Evolutionary conservation across 805 yeast species (phyloP).

Genomic region (Pichia thaimueangensis): DNA sequence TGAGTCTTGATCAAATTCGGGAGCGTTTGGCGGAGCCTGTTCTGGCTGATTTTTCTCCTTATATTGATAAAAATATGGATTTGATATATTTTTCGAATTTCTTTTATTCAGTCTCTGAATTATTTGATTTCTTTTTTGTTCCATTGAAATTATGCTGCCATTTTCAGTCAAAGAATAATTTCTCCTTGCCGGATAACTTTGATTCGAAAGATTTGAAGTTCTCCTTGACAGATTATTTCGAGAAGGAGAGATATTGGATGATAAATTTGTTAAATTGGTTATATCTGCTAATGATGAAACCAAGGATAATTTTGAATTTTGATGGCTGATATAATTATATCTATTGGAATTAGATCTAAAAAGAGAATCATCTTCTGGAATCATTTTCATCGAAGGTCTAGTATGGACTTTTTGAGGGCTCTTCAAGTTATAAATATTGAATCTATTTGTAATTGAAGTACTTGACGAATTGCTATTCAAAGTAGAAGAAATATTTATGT

Average conservation of each 20-base stretch:
- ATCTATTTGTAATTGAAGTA: no score
- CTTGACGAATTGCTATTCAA: no score
- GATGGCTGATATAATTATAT: no score
- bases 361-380: background rate
- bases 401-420: background rate
- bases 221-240: background rate
- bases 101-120: conserved; percentile 5
- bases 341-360: conserved; percentile 1
- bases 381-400: conserved; percentile 4
- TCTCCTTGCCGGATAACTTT: background rate
- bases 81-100: conserved; percentile 6
- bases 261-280: conserved; percentile 1
- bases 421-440: no score
- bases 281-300: conserved; percentile 2
- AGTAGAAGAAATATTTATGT: no score
- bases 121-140: conserved; percentile 6
- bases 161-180: conserved; percentile 1
- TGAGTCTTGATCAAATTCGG: no score
- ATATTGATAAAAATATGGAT: conserved; percentile 12
- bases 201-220: background rate
- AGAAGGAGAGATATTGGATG: background rate
- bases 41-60: conserved; percentile 4
- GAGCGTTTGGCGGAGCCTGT: conserved; percentile 2
- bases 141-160: conserved; percentile 3
- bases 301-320: conserved; percentile 1